phyloP scores from a whole-genome alignment of 2,329 filamentous ascomycete genomes.

The Pseudogymnoascus sp. region DNA sequence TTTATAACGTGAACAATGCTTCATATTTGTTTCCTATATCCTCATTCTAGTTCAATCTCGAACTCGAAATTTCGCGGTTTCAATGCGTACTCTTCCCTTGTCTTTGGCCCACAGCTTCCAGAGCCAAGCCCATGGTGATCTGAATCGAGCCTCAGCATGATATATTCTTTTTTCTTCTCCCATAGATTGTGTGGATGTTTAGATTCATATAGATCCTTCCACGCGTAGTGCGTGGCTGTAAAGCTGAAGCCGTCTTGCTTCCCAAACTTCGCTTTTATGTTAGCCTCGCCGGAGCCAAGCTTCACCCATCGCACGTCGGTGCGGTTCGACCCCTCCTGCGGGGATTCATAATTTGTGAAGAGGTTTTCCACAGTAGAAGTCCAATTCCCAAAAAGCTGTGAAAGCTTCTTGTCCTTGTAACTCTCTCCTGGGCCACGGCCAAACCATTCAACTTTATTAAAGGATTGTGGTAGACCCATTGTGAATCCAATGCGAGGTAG shows the following conservation, averaged over 20 bases:
- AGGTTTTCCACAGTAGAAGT: constrained; percentile 32
- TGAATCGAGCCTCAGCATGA: constrained; percentile 48
- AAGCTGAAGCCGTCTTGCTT: constrained; percentile 27
- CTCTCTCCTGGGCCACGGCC: constrained; percentile 44
- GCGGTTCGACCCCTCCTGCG: constrained; percentile 46
- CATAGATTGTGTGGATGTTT: constrained; percentile 49
- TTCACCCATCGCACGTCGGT: constrained; percentile 41
- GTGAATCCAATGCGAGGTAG: constrained; percentile 9
- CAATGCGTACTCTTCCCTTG: constrained; percentile 11
- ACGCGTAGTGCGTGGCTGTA: constrained; percentile 36
- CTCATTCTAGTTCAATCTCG: no score
- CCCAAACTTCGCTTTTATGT: constrained; percentile 7
- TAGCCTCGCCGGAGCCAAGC: constrained; percentile 14
- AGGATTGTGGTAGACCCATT: constrained; percentile 3
- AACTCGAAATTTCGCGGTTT: constrained; percentile 8
- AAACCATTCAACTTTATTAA: constrained; percentile 36
- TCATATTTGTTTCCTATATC: no score
- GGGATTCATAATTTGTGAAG: constrained; percentile 42
- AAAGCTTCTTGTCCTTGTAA: constrained; percentile 43
- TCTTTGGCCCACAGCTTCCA: constrained; percentile 34
- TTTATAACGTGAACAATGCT: no score
- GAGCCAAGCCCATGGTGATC: constrained; percentile 36
- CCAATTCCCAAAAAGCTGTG: constrained; percentile 35
- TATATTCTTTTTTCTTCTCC: constrained; percentile 40
- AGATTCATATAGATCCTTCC: constrained; percentile 31